Evolutionary conservation across 768 basidiomycete genomes (phyloP).

Genomic region (Hypholoma fasciculare): DNA sequence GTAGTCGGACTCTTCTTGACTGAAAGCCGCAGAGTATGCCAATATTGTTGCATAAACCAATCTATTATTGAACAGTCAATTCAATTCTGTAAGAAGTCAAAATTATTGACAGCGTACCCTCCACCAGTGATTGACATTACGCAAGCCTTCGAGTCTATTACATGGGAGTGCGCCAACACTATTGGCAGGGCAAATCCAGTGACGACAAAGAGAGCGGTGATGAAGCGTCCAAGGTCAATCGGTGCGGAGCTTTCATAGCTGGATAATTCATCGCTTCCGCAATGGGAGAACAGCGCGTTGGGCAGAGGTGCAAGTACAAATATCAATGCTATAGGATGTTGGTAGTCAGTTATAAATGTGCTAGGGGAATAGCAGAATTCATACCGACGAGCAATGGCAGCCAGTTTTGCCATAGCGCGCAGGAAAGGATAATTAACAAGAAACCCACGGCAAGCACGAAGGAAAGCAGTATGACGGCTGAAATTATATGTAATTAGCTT

Average conservation of each 20-base stretch:
- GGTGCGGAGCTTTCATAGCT: conserved; percentile 72
- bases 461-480: conserved; percentile 94
- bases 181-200: conserved; percentile 93
- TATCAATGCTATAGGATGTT: conserved; percentile 68
- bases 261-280: conserved; percentile 85
- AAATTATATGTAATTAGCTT: neutral
- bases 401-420: conserved; percentile 97
- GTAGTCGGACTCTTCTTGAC: conserved; percentile 79
- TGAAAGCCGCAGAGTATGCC: conserved; percentile 84
- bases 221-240: conserved; percentile 91
- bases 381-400: conserved; percentile 92
- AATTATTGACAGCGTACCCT: conserved; percentile 50
- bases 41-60: conserved; percentile 91
- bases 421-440: conserved; percentile 94
- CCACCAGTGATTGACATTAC: conserved; percentile 96
- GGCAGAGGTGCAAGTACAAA: conserved; percentile 96
- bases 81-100: neutral
- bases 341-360: neutral
- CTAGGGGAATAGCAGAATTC: neutral
- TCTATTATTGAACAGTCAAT: conserved; percentile 31
- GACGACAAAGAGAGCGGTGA: conserved; percentile 87
- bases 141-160: conserved; percentile 83
- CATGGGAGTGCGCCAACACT: conserved; percentile 86
- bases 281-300: conserved; percentile 92
- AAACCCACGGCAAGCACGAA: conserved; percentile 99